Conservation (phyloP, 164 flowering plant species). For the Akebia trifoliata region DNA sequence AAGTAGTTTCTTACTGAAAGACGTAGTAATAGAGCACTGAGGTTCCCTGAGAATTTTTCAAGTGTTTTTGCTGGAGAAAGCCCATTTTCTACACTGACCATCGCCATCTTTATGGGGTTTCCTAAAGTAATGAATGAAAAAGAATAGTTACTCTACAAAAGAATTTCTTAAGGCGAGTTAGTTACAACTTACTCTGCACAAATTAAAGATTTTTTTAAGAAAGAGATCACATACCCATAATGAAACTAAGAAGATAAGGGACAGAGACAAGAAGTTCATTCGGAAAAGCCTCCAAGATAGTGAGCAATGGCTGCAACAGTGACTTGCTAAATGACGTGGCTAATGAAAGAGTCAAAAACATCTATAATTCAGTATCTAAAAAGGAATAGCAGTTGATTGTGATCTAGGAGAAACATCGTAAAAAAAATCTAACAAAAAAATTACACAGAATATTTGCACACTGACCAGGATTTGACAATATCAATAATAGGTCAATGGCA, state of each 20-base stretch:
- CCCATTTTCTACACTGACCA: constrained; percentile 37
- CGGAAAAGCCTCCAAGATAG: constrained; percentile 54
- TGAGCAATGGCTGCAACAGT: constrained; percentile 58
- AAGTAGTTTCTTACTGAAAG: constrained; percentile 56
- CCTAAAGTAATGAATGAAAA: constrained; percentile 34
- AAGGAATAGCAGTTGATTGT: not conserved
- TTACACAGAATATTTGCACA: not conserved
- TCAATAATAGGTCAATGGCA: constrained; percentile 54
- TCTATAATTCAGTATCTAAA: constrained; percentile 1
- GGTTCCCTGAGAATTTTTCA: constrained; percentile 45
- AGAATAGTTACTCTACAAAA: not conserved
- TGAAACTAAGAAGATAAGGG: constrained; percentile 57
- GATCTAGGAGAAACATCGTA: not conserved
- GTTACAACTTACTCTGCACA: not conserved
- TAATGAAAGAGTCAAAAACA: constrained; percentile 15
- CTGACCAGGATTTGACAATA: constrained; percentile 82
- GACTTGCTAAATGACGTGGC: constrained; percentile 70
- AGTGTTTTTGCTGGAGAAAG: constrained; percentile 41
- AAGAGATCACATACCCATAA: constrained; percentile 42
- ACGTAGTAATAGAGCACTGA: constrained; percentile 54
- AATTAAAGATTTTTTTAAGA: not conserved
- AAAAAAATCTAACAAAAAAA: not conserved
- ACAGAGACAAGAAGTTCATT: constrained; percentile 41
- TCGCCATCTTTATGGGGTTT: constrained; percentile 77
- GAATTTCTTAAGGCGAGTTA: not conserved